Conservation (phyloP, 164 flowering plant species). For the Malania oleifera region DNA sequence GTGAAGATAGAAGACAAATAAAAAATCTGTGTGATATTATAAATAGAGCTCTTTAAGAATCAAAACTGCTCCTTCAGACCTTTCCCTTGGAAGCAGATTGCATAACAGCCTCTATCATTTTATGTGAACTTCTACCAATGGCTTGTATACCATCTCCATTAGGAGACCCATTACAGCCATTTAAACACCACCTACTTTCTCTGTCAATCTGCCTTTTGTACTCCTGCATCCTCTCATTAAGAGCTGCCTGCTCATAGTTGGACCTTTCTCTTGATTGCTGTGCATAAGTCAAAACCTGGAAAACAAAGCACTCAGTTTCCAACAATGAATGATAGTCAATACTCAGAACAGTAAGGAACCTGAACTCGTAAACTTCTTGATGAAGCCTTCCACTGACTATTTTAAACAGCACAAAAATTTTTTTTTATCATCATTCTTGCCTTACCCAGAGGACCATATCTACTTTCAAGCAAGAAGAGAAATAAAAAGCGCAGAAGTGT, state of each 20-base stretch:
- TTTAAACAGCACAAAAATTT: not conserved
- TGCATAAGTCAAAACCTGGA: conserved; percentile 90
- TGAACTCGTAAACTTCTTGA: not conserved
- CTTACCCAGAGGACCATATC: too few relatives aligned
- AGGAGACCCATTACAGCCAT: conserved; percentile 66
- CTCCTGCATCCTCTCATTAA: conserved; percentile 89
- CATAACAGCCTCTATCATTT: conserved; percentile 58
- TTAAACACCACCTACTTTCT: conserved; percentile 62
- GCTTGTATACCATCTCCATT: conserved; percentile 57
- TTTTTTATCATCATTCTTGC: too few relatives aligned
- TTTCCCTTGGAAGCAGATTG: conserved; percentile 87
- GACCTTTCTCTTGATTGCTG: conserved; percentile 93
- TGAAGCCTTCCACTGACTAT: not conserved
- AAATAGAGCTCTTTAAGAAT: not conserved
- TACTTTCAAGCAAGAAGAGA: too few relatives aligned
- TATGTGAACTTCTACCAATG: conserved; percentile 56
- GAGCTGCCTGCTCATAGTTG: conserved; percentile 87
- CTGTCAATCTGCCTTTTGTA: conserved; percentile 85
- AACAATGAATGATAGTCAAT: not conserved
- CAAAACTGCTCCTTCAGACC: conserved; percentile 32
- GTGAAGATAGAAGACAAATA: not conserved
- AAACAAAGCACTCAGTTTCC: conserved; percentile 7
- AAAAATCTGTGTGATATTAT: not conserved
- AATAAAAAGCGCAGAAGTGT: too few relatives aligned
- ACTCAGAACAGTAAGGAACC: not conserved